Percentiles rank a stretch among this genome's conserved stretches.
These are phyloP conservation scores for Acrodontium crateriforme DNA, from an alignment of 2,329 filamentous ascomycete species.

Conservation along the genomic window DNA sequence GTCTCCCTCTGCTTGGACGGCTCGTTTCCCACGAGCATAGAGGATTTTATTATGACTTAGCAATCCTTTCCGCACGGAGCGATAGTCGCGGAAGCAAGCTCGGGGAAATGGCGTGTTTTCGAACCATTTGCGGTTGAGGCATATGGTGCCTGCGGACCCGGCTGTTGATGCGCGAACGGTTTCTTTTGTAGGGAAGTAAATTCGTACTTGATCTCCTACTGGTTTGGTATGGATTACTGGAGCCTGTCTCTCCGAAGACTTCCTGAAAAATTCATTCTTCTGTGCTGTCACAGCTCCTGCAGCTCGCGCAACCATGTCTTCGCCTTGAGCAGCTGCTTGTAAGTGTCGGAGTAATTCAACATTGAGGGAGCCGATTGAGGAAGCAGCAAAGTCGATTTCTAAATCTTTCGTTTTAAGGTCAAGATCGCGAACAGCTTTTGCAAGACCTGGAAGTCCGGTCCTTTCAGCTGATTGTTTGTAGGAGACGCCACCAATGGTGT, in stretches of 20 bases:
- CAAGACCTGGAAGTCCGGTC: constrained; percentile 64
- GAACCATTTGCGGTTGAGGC: constrained; percentile 62
- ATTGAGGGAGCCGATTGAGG: constrained; percentile 69
- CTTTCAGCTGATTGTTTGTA: constrained; percentile 25
- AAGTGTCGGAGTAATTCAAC: constrained; percentile 49
- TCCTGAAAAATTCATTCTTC: constrained; percentile 15
- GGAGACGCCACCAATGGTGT: constrained; percentile 46
- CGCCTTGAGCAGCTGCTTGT: constrained; percentile 44
- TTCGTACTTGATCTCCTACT: constrained; percentile 49
- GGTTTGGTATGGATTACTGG: constrained; percentile 24
- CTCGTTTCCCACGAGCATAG: constrained; percentile 25
- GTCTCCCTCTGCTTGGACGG: constrained; percentile 4
- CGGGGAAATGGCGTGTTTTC: constrained; percentile 54
- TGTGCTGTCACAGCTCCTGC: constrained; percentile 7
- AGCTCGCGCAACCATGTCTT: constrained; percentile 12
- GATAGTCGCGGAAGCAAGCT: constrained; percentile 58
- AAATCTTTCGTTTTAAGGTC: constrained; percentile 34
- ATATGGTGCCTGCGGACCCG: constrained; percentile 63
- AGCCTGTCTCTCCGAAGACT: constrained; percentile 5
- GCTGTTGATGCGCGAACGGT: constrained; percentile 35
- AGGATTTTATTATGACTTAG: constrained; percentile 72
- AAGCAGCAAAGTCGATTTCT: constrained; percentile 53
- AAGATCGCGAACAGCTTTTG: constrained; percentile 49
- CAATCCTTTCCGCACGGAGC: constrained; percentile 55
- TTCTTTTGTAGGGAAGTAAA: constrained; percentile 67